A percentile compares a stretch with the other conserved stretches of the same genome.
Evolutionary conservation across 129 eudicot genomes (phyloP).

Genomic region (Saussurea involucrata): DNA sequence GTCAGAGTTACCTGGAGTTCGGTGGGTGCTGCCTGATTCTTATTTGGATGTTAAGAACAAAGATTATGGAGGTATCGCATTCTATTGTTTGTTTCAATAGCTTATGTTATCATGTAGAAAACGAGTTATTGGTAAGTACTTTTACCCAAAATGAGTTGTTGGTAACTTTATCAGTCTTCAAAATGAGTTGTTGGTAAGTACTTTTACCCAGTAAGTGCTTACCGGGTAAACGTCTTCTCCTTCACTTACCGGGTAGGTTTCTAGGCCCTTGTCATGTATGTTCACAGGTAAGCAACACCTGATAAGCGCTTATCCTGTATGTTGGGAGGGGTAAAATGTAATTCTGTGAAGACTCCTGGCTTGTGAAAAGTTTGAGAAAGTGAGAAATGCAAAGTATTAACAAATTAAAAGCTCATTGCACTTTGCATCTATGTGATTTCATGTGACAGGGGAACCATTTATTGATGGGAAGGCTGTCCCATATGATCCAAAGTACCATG

Average conservation of each 20-base stretch:
- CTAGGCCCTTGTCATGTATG: too few species aligned
- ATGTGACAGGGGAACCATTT: conserved; percentile 81
- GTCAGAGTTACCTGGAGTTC: conserved; percentile 65
- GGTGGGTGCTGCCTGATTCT: conserved; percentile 99
- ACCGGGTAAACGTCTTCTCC: too few species aligned
- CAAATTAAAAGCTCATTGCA: background rate
- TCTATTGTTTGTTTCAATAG: background rate
- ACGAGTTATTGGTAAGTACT: too few species aligned
- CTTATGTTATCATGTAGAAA: background rate
- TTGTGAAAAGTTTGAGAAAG: background rate
- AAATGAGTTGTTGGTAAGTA: too few species aligned
- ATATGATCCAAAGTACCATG: conserved; percentile 96
- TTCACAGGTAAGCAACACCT: too few species aligned
- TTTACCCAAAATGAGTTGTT: too few species aligned
- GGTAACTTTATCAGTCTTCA: too few species aligned
- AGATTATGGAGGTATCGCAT: conserved; percentile 82
- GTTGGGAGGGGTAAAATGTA: background rate
- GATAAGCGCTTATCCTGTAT: too few species aligned
- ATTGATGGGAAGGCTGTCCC: conserved; percentile 90
- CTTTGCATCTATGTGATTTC: background rate
- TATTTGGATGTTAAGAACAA: conserved; percentile 88
- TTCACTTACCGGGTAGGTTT: too few species aligned
- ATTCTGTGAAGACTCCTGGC: background rate
- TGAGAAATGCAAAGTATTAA: background rate
- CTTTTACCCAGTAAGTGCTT: too few species aligned